These are phyloP conservation scores for Nothopassalora personata DNA, from an alignment of 2,329 filamentous ascomycete genomes.

Conservation along the genomic window DNA sequence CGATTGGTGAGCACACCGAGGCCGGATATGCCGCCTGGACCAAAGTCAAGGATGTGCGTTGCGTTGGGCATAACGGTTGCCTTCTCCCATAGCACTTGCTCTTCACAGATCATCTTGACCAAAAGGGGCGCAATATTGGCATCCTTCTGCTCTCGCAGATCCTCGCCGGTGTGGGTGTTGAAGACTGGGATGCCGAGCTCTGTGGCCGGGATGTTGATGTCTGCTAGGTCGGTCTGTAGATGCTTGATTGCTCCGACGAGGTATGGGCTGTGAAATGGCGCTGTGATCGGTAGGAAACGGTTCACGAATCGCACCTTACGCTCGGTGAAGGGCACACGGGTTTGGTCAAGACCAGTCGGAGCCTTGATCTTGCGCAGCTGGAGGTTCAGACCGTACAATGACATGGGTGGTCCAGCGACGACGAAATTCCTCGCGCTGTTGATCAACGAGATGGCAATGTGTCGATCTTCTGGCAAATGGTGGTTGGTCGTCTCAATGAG, in stretches of 20 bases:
- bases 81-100: constrained; percentile 93
- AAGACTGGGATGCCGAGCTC: constrained; percentile 79
- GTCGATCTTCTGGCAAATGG: constrained; percentile 84
- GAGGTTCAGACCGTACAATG: constrained; percentile 90
- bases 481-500: constrained; percentile 97
- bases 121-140: constrained; percentile 81
- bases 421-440: constrained; percentile 98
- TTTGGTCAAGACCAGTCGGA: constrained; percentile 94
- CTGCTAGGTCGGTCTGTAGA: constrained; percentile 81
- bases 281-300: constrained; percentile 93
- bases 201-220: constrained; percentile 68
- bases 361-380: constrained; percentile 96
- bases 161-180: constrained; percentile 82
- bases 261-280: constrained; percentile 97
- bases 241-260: constrained; percentile 73
- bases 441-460: constrained; percentile 90
- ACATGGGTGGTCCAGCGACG: constrained; percentile 91
- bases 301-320: constrained; percentile 95
- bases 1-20: constrained; percentile 94
- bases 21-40: constrained; percentile 92
- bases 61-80: constrained; percentile 86
- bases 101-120: constrained; percentile 87
- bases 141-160: constrained; percentile 63
- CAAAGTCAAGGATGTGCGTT: constrained; percentile 94
- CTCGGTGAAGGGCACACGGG: constrained; percentile 86